A percentile compares a stretch with the other conserved stretches of the same genome.
Evolutionary conservation across 139 green algal species (phyloP).

Genomic region (Volvox africanus): DNA sequence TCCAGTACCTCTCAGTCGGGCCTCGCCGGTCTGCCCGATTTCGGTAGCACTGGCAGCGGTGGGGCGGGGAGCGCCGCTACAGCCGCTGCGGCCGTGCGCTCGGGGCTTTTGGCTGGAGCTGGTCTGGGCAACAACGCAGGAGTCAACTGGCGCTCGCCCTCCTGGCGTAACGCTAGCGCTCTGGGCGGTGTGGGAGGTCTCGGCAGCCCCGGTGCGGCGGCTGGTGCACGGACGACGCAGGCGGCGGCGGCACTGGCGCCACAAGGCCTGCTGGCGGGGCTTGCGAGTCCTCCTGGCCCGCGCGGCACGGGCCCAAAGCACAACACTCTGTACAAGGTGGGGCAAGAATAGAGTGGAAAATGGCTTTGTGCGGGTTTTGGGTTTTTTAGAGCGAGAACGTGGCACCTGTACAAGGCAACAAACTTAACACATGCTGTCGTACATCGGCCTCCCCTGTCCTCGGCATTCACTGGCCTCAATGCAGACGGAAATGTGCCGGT

Average conservation of each 20-base stretch:
- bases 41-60: neutral
- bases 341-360: neutral
- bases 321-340: conserved; percentile 68
- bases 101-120: neutral
- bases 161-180: neutral
- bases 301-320: conserved; percentile 27
- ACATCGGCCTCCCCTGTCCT: no score
- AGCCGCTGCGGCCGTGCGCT: neutral
- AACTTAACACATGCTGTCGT: no score
- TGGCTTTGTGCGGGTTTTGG: no score
- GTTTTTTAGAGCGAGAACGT: no score
- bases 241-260: conserved; percentile 30
- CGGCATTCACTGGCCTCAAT: no score
- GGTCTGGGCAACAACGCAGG: neutral
- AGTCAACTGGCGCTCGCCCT: neutral
- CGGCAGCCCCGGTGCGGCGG: neutral
- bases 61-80: neutral
- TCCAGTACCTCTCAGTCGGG: neutral
- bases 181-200: neutral
- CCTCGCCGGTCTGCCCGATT: neutral
- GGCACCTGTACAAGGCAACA: no score
- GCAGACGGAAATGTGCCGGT: conserved; percentile 93
- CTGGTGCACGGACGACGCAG: conserved; percentile 16
- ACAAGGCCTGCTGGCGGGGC: conserved; percentile 37
- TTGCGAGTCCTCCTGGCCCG: neutral